A percentile compares a stretch with the other conserved stretches of the same genome.
These are phyloP conservation scores for Cladorrhinum samala DNA, from an alignment of 495 filamentous ascomycete species.

Conservation along the genomic window DNA sequence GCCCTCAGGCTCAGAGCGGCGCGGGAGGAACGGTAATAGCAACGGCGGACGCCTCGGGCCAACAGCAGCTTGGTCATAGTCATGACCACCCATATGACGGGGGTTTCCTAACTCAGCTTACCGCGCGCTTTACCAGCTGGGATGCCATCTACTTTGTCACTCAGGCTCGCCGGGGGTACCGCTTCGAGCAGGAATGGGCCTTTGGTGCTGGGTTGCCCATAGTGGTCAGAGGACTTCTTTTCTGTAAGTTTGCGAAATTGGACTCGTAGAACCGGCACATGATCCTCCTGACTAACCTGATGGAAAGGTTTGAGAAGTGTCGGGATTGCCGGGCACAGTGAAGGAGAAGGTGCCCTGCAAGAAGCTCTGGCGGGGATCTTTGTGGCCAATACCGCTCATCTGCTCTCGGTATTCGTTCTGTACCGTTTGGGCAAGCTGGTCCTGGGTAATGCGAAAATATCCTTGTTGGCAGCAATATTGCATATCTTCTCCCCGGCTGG, in stretches of 20 bases:
- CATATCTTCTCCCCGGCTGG: slow-evolving; percentile 85
- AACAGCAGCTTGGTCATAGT: slow-evolving; percentile 24
- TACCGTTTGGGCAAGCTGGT: slow-evolving; percentile 50
- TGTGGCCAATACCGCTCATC: slow-evolving; percentile 66
- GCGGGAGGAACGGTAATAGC: slow-evolving; percentile 46
- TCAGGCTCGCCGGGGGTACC: slow-evolving; percentile 61
- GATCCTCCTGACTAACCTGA: not conserved
- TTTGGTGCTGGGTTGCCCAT: slow-evolving; percentile 67
- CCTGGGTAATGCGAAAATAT: slow-evolving; percentile 40
- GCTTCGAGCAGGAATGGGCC: slow-evolving; percentile 95
- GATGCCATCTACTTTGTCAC: slow-evolving; percentile 84
- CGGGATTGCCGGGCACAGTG: slow-evolving; percentile 3
- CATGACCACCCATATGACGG: slow-evolving; percentile 28
- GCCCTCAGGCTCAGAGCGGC: slow-evolving; percentile 32
- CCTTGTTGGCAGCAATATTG: slow-evolving; percentile 61
- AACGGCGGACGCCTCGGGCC: not conserved
- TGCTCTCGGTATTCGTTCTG: slow-evolving; percentile 65
- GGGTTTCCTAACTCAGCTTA: slow-evolving; percentile 24
- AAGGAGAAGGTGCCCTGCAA: slow-evolving; percentile 4
- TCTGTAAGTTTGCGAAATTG: slow-evolving; percentile 29
- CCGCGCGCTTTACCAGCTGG: slow-evolving; percentile 70
- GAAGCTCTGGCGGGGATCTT: slow-evolving; percentile 49
- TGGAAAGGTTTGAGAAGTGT: slow-evolving; percentile 5
- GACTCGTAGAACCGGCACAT: no score
- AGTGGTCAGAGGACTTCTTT: slow-evolving; percentile 35